These are phyloP conservation scores for Sclerotinia trifoliorum DNA, from an alignment of 2,329 filamentous ascomycete species.

Conservation along the genomic window DNA sequence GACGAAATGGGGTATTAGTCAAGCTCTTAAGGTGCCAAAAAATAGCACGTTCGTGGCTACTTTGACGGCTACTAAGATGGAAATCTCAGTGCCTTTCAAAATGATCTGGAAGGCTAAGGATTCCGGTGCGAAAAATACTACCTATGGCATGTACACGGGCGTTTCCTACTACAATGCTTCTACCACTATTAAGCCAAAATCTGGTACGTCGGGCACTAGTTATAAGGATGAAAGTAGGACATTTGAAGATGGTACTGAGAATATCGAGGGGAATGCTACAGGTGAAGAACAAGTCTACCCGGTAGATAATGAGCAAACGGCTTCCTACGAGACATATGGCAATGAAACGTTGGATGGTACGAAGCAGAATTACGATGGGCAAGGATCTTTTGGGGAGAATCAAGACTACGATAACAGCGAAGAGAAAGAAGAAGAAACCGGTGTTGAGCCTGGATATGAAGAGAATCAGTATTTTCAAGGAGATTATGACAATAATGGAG, in stretches of 20 bases:
- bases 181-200: slow-evolving; percentile 1
- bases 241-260: background rate
- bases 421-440: background rate
- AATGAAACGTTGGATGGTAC: background rate
- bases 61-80: slow-evolving; percentile 3
- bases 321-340: background rate
- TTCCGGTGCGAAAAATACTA: background rate
- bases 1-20: slow-evolving; percentile 11
- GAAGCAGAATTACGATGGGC: background rate
- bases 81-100: background rate
- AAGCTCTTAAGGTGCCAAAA: slow-evolving; percentile 9
- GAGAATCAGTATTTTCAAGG: background rate
- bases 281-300: background rate
- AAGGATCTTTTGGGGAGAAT: background rate
- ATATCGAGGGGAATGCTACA: background rate
- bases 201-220: background rate
- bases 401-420: background rate
- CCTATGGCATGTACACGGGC: background rate
- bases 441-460: background rate
- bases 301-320: background rate
- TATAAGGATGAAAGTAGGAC: background rate
- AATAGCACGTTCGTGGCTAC: slow-evolving; percentile 6
- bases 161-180: slow-evolving; percentile 6
- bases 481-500: no score
- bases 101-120: slow-evolving; percentile 1